Base-by-base conservation (phyloP, 2,329 filamentous ascomycete genomes). In the Colletotrichum plurivorum region DNA sequence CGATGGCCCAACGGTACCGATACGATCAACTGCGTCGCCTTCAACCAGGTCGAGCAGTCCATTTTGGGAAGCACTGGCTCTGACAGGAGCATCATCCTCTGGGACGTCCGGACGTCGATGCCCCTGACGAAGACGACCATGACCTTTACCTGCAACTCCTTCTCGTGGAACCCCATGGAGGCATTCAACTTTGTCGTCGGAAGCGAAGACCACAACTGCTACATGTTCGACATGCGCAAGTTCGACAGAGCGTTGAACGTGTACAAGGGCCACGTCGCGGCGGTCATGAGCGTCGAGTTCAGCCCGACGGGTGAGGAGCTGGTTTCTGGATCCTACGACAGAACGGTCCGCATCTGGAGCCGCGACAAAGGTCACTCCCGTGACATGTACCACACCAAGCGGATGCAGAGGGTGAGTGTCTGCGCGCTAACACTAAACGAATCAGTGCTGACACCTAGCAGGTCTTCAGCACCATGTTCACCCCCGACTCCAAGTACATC, bases 241-340 rank as follows among this genome's bases (percentile, higher is more conserved):
- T 92, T 97, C 79, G 90, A 93, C 73, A 91, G 94, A 71, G 94
- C 95, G 0, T 84, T 97, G 70, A 98, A 98, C 77, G 90, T 98
- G 9, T 86, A 97, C 62, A 96, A 95, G 80, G 94, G 95, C 75
- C 94, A 97, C 77, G 94, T 97, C 56, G 85, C 87, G 54, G 96
- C 96, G 20, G 95, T 98, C 25, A 98, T 98, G 94, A 95, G 97
- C 79, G 92, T 99, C 48, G 94, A 98, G 77, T 99, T 95, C 82
- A 95, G 92, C 56, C 95, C 96, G 0, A 98, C 96, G 0, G 96
- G 96, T 69, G 93, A 98, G 79, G 95, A 98, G 79, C 88, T 99
- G 53, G 94, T 98, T 20, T 94, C 92, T 15, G 96, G 94, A 5
- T 94, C 92, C 0, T 97, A 96, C 82, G 71, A 94, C 88, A 90